Conservation (phyloP, 805 yeast species). For the Candida silvicultrix region DNA sequence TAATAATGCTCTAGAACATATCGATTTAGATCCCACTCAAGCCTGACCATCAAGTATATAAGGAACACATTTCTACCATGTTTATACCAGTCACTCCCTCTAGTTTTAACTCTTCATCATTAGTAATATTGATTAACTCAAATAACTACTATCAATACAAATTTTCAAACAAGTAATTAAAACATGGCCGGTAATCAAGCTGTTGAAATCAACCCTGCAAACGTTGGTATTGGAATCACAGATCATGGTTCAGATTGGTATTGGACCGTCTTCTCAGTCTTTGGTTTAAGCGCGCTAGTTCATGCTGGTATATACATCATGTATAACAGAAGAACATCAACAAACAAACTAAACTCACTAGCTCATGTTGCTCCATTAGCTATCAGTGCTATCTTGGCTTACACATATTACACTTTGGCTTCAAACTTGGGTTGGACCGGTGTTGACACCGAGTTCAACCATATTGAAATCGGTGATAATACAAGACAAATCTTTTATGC, state of each 20-base stretch:
- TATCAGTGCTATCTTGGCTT: conserved; percentile 35
- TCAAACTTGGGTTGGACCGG: conserved; percentile 52
- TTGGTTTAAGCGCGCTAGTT: conserved; percentile 31
- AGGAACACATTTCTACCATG: no score
- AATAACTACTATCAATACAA: background rate
- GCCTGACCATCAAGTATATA: background rate
- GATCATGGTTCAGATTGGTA: conserved; percentile 60
- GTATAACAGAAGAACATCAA: conserved; percentile 19
- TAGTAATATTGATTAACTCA: no score
- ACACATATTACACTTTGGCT: conserved; percentile 48
- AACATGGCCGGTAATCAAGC: conserved; percentile 13
- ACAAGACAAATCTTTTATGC: conserved; percentile 51
- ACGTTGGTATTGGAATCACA: conserved; percentile 46
- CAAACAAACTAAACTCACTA: conserved; percentile 26
- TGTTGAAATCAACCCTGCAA: conserved; percentile 17
- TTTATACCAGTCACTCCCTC: no score
- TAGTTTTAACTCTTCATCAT: background rate
- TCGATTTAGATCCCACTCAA: no score
- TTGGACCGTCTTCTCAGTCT: conserved; percentile 54
- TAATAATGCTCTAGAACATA: no score
- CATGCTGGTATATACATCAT: conserved; percentile 15
- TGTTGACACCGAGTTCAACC: conserved; percentile 40
- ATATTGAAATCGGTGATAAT: conserved; percentile 29
- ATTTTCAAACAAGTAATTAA: background rate
- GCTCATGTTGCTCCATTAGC: conserved; percentile 36